Evolutionary conservation across 1,139 yeast species (phyloP), one percentile per base, ranked within the genome.

Genomic region (Debaryomyces udenii): DNA sequence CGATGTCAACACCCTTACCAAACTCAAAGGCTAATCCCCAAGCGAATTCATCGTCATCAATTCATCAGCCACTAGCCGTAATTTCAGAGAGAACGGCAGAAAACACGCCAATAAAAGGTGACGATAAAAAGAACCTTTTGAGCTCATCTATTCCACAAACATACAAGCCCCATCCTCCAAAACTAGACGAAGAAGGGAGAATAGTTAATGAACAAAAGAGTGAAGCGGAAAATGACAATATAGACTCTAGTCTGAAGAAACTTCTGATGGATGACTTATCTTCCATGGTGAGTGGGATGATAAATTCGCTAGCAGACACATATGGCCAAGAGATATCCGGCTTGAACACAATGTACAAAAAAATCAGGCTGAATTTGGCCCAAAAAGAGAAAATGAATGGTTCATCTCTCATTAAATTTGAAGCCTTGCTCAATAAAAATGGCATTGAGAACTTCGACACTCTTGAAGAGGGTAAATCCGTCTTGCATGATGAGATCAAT

Each of bases 301-400:
- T 78, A 27, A 64, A 66, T 37, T 69, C 80, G 0, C 65, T 79
- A 32, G 63, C 77, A 7, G 69, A 64, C 35, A 64, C 76, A 1
- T 76, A 75, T 50, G 47, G 54, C 6, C 49, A 49, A 10, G 62
- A 67, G 35, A 48, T 64, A 30, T 42, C 48, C 9, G 47, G 46
- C 14, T 48, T 70, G 20, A 57, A 51, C 13, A 44, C 43, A 9
- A 62, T 64, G 34, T 44, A 49, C 13, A 47, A 46, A 35, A 50
- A 51, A 5, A 48, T 67, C 35, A 52, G 53, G 27, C 42, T 38
- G 18, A 55, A 47, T 28, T 60, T 51, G 39, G 47, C 30, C 23
- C 57, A 47, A 38, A 66, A 60, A 43, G 51, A 43, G 14, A 42
- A 35, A 29, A 50, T 47, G 43, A 60, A 53, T 39, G 45, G 42